Percentiles rank a stretch among this genome's conserved stretches.
Evolutionary conservation across 495 filamentous ascomycete species (phyloP).

Genomic region (Annulohypoxylon stygium): DNA sequence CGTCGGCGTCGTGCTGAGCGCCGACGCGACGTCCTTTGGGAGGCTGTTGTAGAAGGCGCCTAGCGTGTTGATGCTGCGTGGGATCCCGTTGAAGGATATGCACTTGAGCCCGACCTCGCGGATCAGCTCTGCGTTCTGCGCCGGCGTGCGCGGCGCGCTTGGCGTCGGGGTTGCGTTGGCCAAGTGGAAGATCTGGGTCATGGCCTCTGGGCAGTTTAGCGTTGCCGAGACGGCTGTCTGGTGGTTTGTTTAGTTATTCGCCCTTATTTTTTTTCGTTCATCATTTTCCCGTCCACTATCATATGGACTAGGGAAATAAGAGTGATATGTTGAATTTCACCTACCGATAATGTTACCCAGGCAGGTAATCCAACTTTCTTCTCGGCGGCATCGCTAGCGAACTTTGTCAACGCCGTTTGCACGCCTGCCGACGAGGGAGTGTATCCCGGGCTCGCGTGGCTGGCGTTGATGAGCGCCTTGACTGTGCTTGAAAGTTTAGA

Average conservation of each 20-base stretch:
- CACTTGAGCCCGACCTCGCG: slow-evolving; percentile 85
- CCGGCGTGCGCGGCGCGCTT: slow-evolving; percentile 56
- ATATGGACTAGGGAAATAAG: not conserved
- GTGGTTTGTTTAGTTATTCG: slow-evolving; percentile 22
- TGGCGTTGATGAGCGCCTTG: slow-evolving; percentile 78
- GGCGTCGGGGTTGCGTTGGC: slow-evolving; percentile 39
- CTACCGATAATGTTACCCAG: slow-evolving; percentile 52
- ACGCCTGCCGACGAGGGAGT: slow-evolving; percentile 66
- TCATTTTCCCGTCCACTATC: not conserved
- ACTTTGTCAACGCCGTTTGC: slow-evolving; percentile 65
- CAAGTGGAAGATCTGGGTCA: slow-evolving; percentile 56
- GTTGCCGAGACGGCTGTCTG: slow-evolving; percentile 81
- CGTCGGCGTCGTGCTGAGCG: slow-evolving; percentile 64
- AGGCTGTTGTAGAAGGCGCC: slow-evolving; percentile 72
- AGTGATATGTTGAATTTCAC: slow-evolving; percentile 14
- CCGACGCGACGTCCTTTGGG: slow-evolving; percentile 59
- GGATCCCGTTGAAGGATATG: slow-evolving; percentile 87
- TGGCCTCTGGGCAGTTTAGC: slow-evolving; percentile 77
- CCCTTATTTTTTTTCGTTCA: not conserved
- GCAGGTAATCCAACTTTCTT: slow-evolving; percentile 57
- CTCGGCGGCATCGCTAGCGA: slow-evolving; percentile 65
- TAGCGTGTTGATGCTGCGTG: slow-evolving; percentile 82
- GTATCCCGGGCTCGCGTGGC: slow-evolving; percentile 74
- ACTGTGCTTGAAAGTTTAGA: slow-evolving; percentile 75
- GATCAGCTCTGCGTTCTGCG: slow-evolving; percentile 78